phyloP scores from a whole-genome alignment of 78 protist genomes.

The Dictyostelium capitatum region DNA sequence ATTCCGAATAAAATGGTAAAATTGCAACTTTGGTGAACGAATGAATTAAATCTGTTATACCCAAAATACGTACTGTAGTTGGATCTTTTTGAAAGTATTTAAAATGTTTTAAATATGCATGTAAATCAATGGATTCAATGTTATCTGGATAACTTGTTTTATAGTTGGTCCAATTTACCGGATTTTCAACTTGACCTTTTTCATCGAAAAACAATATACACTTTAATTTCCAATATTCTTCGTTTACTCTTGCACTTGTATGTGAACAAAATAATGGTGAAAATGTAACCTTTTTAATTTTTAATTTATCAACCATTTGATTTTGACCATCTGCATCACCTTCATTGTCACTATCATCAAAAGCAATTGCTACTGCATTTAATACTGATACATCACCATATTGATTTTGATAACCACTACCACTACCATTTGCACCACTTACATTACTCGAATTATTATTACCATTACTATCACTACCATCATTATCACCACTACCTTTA shows the following conservation, averaged over 20 bases:
- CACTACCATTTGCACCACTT: no score
- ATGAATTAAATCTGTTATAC: constrained; percentile 32
- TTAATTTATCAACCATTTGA: not conserved
- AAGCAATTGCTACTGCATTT: not conserved
- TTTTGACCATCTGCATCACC: not conserved
- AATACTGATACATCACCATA: not conserved
- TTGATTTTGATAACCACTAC: not conserved
- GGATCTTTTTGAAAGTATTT: constrained; percentile 32
- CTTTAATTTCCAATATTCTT: constrained; percentile 45
- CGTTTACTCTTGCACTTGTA: not conserved
- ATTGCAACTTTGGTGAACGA: constrained; percentile 23
- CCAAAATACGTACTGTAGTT: not conserved
- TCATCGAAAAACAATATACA: constrained; percentile 25
- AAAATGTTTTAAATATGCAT: not conserved
- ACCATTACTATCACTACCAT: not conserved
- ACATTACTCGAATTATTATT: no score
- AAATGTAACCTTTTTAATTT: constrained; percentile 8
- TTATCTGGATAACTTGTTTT: not conserved
- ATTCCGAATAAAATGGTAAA: constrained; percentile 26
- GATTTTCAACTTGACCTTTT: constrained; percentile 35
- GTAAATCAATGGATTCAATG: not conserved
- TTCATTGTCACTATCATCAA: not conserved
- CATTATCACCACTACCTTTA: not conserved
- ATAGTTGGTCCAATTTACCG: not conserved
- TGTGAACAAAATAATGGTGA: constrained; percentile 29